Base-by-base conservation (phyloP, 2,329 filamentous ascomycete species). In the Conoideocrella luteorostrata region DNA sequence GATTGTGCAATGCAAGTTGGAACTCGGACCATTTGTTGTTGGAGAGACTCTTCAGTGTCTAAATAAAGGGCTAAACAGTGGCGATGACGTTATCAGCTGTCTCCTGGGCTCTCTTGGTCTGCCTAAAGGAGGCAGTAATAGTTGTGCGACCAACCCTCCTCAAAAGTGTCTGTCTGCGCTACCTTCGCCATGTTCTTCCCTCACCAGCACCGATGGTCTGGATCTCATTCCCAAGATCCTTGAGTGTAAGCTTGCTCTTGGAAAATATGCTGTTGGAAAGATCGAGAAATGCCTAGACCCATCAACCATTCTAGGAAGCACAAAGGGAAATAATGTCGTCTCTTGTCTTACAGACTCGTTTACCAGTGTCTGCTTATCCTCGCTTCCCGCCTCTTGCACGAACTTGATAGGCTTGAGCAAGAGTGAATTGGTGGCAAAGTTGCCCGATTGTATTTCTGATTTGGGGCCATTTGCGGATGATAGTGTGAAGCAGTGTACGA, bases 321-420 rank as follows among this genome's bases (percentile, higher is more conserved):
- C 30, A 2, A 18, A 41, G 36, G 48, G 48, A 23, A 5, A 4
- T 2, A 26, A 30, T 18, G 17, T 49, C 6, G 23, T 47, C 13
- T 26, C 39, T 7, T 52, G 50, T 41, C 29, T 52, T 13, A 7
- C 22, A 9, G 33, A 26, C 7, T 7, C 22, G 2, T n/a, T 48
- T 11, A 1, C 17, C 10, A 10, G 7, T 5, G 9, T 33, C 22
- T 52, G 50, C 29, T 39, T 51, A 21, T 36, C 30, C 4, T 20
- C 7, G 6, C 45, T 52, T 11, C 50, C 50, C 2, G 6, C 26
- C 2, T 15, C 43, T 3, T 52, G 50, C 39, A 28, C 15, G 6
- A 20, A n/a, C 3, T 44, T 52, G 5, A 11, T 7, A 7, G 24
- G n/a, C 5, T 15, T 40, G 24, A 28, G n/a, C 9, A 23, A 6